phyloP scores from a whole-genome alignment of 73 alveolate genomes.

The Durusdinium trenchii region DNA sequence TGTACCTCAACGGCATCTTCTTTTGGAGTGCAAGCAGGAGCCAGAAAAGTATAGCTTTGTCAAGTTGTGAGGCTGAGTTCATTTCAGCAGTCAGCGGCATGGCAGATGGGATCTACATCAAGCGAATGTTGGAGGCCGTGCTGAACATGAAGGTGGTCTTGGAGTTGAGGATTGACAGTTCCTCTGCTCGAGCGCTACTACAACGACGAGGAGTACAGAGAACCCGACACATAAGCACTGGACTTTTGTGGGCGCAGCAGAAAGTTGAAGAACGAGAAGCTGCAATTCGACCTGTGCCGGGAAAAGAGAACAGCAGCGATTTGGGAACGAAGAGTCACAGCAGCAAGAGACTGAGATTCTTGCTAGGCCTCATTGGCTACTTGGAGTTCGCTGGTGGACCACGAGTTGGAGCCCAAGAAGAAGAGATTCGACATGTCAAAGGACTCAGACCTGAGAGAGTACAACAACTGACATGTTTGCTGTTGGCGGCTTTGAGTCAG shows the following conservation, averaged over 20 bases:
- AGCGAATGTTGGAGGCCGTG: neutral
- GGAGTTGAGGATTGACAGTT: conserved; percentile 35
- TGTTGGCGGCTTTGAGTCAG: too few species aligned
- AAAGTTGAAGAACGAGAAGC: neutral
- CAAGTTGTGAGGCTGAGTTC: neutral
- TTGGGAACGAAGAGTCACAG: neutral
- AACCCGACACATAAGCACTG: neutral
- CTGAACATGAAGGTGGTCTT: neutral
- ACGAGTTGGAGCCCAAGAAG: too few species aligned
- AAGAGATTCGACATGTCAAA: too few species aligned
- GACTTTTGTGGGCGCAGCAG: conserved; percentile 1
- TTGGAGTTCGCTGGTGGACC: neutral
- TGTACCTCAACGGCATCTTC: neutral
- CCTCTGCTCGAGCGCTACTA: neutral
- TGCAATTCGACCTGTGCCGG: neutral
- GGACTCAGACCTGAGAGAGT: too few species aligned
- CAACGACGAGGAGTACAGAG: neutral
- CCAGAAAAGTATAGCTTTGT: neutral
- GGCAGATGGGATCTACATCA: neutral
- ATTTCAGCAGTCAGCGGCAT: neutral
- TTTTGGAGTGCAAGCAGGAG: neutral
- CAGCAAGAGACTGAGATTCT: neutral
- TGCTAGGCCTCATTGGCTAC: neutral
- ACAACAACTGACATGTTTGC: too few species aligned
- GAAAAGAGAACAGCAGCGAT: neutral